Percentiles rank a stretch among this genome's conserved stretches.
phyloP scores from a whole-genome alignment of 2,329 filamentous ascomycete species.

The Trichoderma sp. region DNA sequence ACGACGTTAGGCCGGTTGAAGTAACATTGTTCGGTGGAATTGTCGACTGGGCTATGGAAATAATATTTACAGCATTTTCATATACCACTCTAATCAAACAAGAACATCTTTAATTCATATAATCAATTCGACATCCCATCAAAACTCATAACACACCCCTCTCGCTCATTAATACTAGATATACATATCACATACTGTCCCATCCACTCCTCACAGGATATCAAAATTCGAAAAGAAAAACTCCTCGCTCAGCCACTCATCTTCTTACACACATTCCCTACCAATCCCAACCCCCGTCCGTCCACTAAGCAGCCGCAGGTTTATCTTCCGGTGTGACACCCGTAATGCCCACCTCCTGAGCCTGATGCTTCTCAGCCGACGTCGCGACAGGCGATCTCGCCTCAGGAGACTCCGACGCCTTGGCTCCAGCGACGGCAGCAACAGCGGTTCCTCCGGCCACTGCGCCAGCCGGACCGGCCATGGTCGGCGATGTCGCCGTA shows the following conservation, averaged over 20 bases:
- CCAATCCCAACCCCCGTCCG: not conserved
- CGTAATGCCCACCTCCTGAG: slow-evolving; percentile 52
- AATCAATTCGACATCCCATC: not conserved
- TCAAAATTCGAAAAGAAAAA: not conserved
- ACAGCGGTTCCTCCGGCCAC: slow-evolving; percentile 13
- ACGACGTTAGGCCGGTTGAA: not conserved
- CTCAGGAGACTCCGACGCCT: slow-evolving; percentile 25
- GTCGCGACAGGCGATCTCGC: slow-evolving; percentile 23
- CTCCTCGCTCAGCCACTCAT: not conserved
- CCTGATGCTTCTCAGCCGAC: slow-evolving; percentile 25
- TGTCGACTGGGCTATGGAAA: not conserved
- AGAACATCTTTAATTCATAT: not conserved
- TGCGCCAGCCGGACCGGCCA: slow-evolving; percentile 12
- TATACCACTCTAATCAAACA: not conserved
- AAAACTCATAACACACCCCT: not conserved
- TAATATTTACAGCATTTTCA: not conserved
- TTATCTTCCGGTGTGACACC: slow-evolving; percentile 31
- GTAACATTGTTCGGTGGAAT: not conserved
- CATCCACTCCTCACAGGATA: slow-evolving; percentile 9
- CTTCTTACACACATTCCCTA: not conserved
- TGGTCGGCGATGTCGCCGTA: not conserved
- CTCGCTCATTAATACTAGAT: not conserved
- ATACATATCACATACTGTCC: not conserved
- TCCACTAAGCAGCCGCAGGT: slow-evolving; percentile 9
- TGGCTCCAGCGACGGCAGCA: slow-evolving; percentile 1